Evolutionary conservation across 108 stramenopile genomes (phyloP), one percentile per base, ranked within the genome.

Genomic region (Stephanodiscus triporus): DNA sequence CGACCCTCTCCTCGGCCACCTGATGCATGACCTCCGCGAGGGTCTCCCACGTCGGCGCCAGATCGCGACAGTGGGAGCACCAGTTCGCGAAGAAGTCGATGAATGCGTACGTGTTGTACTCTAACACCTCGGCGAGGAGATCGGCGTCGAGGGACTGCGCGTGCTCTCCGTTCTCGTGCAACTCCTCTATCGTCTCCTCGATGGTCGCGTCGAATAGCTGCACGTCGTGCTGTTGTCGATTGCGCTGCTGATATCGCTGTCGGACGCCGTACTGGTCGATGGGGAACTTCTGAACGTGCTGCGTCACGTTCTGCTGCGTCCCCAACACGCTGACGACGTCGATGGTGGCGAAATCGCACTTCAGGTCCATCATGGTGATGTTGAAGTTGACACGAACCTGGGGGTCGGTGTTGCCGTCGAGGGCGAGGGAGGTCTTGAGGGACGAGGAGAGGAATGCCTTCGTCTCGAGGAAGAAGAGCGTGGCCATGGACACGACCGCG

Each of bases 301-400:
- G 76, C 26, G 96, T 96, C 9, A 99, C 93, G 83, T 98, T 97
- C 73, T 97, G 92, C 85, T 97, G 91, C 9, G 95, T 96, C 27
- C 98, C 98, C 73, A 95, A 62, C 4, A 86, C 84, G 27, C 85
- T 86, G 0, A 93, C 89, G 19, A 88, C 89, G 70, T 94, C 96
- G 63, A 97, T 82, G 13, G 91, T 88, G 47, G 92, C 91, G 68
- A 74, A 97, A 0, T 97, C 96, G 60, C 96, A 97, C 49, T 83
- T 84, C 10, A 97, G 69, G 80, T 93, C 93, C 84, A 94, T 83
- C 93, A 94, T 91, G 66, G 96, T 95, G 14, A 97, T 90, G 61
- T 97, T 94, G 84, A 97, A 97, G 73, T 97, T 97, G 53, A 97
- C 79, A 6, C 93, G 84, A 43, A 97, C 56, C 16, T 72, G 65